Evolutionary conservation across 2,329 filamentous ascomycete genomes (phyloP), one percentile per base, ranked within the genome.

Genomic region (Phoma sp.): DNA sequence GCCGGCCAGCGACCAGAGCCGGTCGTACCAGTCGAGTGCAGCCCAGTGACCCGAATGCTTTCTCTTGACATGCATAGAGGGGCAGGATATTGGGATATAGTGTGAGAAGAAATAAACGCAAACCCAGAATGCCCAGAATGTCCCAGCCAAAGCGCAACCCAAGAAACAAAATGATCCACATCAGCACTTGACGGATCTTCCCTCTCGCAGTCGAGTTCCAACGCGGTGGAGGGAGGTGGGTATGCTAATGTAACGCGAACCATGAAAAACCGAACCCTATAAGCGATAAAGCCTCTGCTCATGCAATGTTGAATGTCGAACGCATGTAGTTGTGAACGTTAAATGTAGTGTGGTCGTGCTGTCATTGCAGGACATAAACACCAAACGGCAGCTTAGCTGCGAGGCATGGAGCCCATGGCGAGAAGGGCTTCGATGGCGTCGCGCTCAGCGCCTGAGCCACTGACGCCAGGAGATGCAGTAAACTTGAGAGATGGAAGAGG

Each of bases 361-460:
- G 43, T 22, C 27, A 6, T 29, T 13, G 6, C 12, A 43, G 2
- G 6, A 25, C 7, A 38, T n/a, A 19, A 13, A 29, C 7, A 35
- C 40, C 29, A 13, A 37, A 37, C 17, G 33, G 29, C n/a, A 75
- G 74, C 81, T 32, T 51, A 55, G 22, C 36, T 43, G 32, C 46
- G 52, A 45, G 52, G 52, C 78, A 82, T 81, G 51, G 90, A 93
- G 77, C 90, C 89, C 76, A 95, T 88, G 75, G 87, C 85, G 70
- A 95, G 81, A 70, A 94, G 85, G 62, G 90, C 91, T 76, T 92
- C 90, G 62, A 93, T 85, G 51, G 91, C 91, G 76, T 92, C 90
- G 67, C 88, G 88, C 80, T 94, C 91, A 76, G 86, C 84, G 44
- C 67, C 66, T 48, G 64, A 65, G 37, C 62, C 68, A 59, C 62